These are phyloP conservation scores for Dothideomycetes sp. DNA, from an alignment of 2,329 filamentous ascomycete genomes.

Conservation along the genomic window DNA sequence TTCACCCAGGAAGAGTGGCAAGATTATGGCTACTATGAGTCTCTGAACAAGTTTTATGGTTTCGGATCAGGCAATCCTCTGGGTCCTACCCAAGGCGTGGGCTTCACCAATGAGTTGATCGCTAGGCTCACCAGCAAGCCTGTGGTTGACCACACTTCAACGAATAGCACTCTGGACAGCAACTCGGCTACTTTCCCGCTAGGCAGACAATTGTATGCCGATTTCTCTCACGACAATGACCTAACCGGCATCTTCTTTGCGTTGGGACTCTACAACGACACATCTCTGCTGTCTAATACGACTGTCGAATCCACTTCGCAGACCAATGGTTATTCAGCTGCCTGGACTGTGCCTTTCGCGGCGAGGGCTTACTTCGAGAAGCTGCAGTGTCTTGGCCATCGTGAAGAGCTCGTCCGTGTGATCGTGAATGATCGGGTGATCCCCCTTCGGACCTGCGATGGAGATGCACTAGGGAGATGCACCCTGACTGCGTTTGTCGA, in stretches of 20 bases:
- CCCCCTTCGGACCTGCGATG: conserved; percentile 57
- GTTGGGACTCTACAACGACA: conserved; percentile 65
- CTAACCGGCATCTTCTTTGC: conserved; percentile 69
- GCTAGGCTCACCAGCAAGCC: conserved; percentile 61
- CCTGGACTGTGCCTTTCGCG: conserved; percentile 74
- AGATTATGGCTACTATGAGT: conserved; percentile 70
- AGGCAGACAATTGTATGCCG: conserved; percentile 58
- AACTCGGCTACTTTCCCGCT: conserved; percentile 63
- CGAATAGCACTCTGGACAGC: conserved; percentile 66
- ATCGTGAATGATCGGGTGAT: conserved; percentile 78
- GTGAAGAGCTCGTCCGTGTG: conserved; percentile 64
- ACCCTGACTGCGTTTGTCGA: conserved; percentile 58
- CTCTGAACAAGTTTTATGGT: conserved; percentile 75
- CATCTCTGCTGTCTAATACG: conserved; percentile 33
- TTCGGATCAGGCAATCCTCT: conserved; percentile 67
- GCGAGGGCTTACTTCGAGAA: conserved; percentile 80
- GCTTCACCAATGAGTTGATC: conserved; percentile 79
- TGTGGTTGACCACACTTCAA: conserved; percentile 62
- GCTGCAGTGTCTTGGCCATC: conserved; percentile 52
- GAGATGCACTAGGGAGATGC: conserved; percentile 62
- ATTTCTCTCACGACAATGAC: conserved; percentile 87
- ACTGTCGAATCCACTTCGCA: conserved; percentile 40
- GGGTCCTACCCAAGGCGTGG: conserved; percentile 75
- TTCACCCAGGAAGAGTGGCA: conserved; percentile 65
- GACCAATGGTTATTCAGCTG: conserved; percentile 59